phyloP scores from a whole-genome alignment of 2,329 filamentous ascomycete species.

The Alternaria triticimaculans region DNA sequence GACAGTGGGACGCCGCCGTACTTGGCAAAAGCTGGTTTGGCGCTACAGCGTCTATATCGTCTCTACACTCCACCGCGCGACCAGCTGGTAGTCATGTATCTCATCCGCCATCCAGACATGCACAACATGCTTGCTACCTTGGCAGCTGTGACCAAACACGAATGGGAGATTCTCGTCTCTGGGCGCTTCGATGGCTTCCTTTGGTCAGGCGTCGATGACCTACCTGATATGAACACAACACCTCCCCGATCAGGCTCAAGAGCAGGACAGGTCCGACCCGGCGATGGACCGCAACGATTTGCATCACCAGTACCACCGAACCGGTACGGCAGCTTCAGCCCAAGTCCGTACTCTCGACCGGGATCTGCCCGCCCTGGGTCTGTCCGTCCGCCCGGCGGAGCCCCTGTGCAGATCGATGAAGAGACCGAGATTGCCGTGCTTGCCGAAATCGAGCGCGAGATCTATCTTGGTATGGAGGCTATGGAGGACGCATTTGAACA shows the following conservation, averaged over 20 bases:
- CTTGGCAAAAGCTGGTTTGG: slow-evolving; percentile 74
- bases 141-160: slow-evolving; percentile 85
- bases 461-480: slow-evolving; percentile 91
- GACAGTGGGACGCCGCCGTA: slow-evolving; percentile 69
- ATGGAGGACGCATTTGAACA: slow-evolving; percentile 93
- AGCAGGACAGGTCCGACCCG: slow-evolving; percentile 51
- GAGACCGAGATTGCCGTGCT: slow-evolving; percentile 90
- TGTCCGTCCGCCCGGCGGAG: slow-evolving; percentile 53
- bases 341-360: slow-evolving; percentile 24
- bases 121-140: slow-evolving; percentile 89
- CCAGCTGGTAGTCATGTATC: slow-evolving; percentile 83
- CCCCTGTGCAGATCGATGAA: slow-evolving; percentile 87
- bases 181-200: slow-evolving; percentile 95
- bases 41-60: slow-evolving; percentile 85
- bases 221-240: slow-evolving; percentile 36
- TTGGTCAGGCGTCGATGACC: slow-evolving; percentile 84
- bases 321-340: slow-evolving; percentile 45
- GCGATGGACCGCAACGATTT: slow-evolving; percentile 47
- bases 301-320: slow-evolving; percentile 63
- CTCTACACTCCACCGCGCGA: slow-evolving; percentile 76
- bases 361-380: slow-evolving; percentile 31
- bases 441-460: slow-evolving; percentile 90
- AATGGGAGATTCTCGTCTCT: slow-evolving; percentile 95
- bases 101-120: slow-evolving; percentile 80
- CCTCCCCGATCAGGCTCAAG: slow-evolving; percentile 37